A percentile compares a stretch with the other conserved stretches of the same genome.
phyloP scores from a whole-genome alignment of 768 basidiomycete genomes.

The Naematelia encephala region DNA sequence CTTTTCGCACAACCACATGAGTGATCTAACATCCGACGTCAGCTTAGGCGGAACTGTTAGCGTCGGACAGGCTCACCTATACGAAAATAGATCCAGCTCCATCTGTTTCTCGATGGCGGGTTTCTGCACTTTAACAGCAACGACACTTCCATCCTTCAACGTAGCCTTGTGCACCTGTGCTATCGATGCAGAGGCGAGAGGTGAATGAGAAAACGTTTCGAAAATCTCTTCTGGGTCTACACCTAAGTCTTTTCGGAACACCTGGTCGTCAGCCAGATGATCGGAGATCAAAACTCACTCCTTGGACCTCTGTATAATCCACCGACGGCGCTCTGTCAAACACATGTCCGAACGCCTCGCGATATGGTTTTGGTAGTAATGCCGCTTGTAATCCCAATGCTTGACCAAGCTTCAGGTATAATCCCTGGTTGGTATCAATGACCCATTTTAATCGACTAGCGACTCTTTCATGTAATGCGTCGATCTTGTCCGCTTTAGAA shows the following conservation, averaged over 20 bases:
- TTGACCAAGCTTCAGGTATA: conserved; percentile 49
- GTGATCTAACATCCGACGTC: conserved; percentile 36
- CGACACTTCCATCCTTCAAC: conserved; percentile 54
- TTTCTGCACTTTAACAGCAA: conserved; percentile 90
- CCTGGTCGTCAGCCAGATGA: conserved; percentile 12
- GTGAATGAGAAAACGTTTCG: conserved; percentile 68
- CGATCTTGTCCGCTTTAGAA: conserved; percentile 64
- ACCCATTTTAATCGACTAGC: conserved; percentile 67
- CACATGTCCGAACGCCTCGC: conserved; percentile 72
- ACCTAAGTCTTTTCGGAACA: conserved; percentile 57
- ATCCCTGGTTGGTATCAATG: conserved; percentile 74
- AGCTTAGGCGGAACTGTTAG: conserved; percentile 7
- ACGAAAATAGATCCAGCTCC: conserved; percentile 58
- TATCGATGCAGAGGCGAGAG: conserved; percentile 83
- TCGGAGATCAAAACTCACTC: conserved; percentile 52
- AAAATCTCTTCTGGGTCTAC: conserved; percentile 71
- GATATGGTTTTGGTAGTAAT: conserved; percentile 74
- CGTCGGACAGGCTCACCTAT: no score
- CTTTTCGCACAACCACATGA: conserved; percentile 53
- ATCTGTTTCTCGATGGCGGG: conserved; percentile 81
- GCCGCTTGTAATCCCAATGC: conserved; percentile 72
- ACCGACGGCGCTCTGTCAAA: conserved; percentile 89
- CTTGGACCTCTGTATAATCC: conserved; percentile 64
- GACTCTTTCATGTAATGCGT: conserved; percentile 77
- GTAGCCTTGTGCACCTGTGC: conserved; percentile 85